Evolutionary conservation across 1,139 yeast species (phyloP), one percentile per base, ranked within the genome.

Genomic region (Saccharomyces hybrid): DNA sequence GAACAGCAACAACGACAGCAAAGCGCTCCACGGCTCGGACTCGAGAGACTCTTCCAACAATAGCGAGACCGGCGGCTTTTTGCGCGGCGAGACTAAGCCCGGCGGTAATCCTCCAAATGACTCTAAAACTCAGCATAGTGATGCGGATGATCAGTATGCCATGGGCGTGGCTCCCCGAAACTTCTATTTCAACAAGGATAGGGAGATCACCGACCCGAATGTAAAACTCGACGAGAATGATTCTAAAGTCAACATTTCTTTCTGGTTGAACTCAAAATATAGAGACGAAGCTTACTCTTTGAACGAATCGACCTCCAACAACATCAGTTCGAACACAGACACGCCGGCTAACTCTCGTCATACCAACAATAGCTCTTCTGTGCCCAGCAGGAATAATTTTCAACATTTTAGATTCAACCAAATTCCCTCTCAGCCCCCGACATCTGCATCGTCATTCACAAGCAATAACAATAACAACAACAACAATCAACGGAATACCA

Each of bases 211-310:
- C 11, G 66, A 64, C 48, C 66, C 66, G n/a, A 55, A 60, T 34
- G 62, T 60, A 13, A 53, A 54, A 27, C 55, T 50, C 25, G 54
- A 52, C 46, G 47, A 57, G 29, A 57, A 58, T 29, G 55, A 58
- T 25, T 38, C 44, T 8, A 62, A 59, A 54, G 62, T 64, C 44
- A 61, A 60, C 46, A 62, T 65, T 31, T 59, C 66, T 13, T 61
- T 64, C 26, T 60, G 66, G 62, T 48, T 62, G 27, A 60, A 58
- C 51, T 59, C 64, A 20, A 57, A 59, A 23, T 55, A 57, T 25
- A 56, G 58, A 38, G 61, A 61, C 20, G 62, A 64, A 26, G 51
- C 57, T 31, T 61, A 63, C 56, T 57, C 66, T n/a, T 55, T 62
- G 47, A 51, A 52, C 9, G 55, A 56, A 25, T 29, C 55, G 32